These are phyloP conservation scores for Polytrichum formosum DNA, from an alignment of 225 moss, liverwort and hornwort species.

Conservation along the genomic window DNA sequence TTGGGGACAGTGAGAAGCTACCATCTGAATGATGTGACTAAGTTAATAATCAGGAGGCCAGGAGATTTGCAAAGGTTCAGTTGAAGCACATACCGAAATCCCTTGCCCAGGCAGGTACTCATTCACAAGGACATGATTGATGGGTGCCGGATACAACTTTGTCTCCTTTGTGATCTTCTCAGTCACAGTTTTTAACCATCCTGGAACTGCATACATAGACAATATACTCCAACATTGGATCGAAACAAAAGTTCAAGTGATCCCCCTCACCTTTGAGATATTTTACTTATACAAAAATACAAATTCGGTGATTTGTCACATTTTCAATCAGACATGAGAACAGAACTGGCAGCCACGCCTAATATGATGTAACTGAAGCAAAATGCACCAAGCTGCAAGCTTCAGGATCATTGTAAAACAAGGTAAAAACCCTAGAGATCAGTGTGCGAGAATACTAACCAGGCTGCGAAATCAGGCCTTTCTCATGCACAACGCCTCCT, in stretches of 20 bases:
- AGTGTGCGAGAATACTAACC: slow-evolving; percentile 42
- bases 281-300: too few species aligned
- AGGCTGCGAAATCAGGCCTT: slow-evolving; percentile 75
- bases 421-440: neutral
- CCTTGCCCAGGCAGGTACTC: slow-evolving; percentile 91
- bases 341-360: too few species aligned
- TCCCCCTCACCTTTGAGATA: too few species aligned
- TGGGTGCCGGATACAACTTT: slow-evolving; percentile 68
- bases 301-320: too few species aligned
- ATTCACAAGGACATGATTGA: slow-evolving; percentile 93
- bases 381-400: neutral
- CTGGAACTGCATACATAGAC: slow-evolving; percentile 53
- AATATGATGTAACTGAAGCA: too few species aligned
- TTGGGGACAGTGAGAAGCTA: too few species aligned
- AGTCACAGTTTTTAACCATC: slow-evolving; percentile 59
- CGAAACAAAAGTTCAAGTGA: too few species aligned
- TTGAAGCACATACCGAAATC: slow-evolving; percentile 57
- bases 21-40: too few species aligned
- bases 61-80: slow-evolving; percentile 4
- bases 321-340: too few species aligned
- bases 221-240: too few species aligned
- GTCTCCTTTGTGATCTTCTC: slow-evolving; percentile 68
- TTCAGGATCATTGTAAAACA: neutral
- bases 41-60: neutral
- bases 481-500: slow-evolving; percentile 94